Conservation (phyloP, 164 flowering plant species). For the Dillenia turbinata region DNA sequence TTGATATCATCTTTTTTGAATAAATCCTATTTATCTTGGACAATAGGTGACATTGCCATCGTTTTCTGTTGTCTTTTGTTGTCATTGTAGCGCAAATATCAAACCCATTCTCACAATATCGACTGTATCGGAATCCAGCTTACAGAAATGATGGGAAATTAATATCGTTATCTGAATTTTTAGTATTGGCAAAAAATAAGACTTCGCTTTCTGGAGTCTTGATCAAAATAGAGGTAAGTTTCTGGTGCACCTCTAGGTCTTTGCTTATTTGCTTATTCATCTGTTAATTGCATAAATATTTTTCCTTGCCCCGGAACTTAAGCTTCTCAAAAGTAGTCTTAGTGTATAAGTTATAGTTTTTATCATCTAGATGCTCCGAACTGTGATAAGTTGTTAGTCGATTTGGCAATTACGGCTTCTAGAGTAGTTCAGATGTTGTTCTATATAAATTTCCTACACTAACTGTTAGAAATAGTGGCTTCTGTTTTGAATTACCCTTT, state of each 20-base stretch:
- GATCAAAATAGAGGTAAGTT: slow-evolving; percentile 37
- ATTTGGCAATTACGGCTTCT: not conserved
- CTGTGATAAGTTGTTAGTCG: not conserved
- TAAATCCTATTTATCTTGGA: too few species aligned
- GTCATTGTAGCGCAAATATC: slow-evolving; percentile 28
- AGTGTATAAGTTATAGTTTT: too few species aligned
- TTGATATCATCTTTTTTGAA: too few species aligned
- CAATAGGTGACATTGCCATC: too few species aligned
- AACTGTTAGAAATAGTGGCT: not conserved
- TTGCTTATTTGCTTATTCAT: not conserved
- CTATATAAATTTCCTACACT: not conserved
- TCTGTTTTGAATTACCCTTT: too few species aligned
- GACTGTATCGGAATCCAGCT: slow-evolving; percentile 29
- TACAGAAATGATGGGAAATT: slow-evolving; percentile 26
- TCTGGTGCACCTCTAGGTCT: too few species aligned
- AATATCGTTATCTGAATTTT: slow-evolving; percentile 26
- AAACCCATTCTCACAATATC: slow-evolving; percentile 13
- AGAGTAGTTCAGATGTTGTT: not conserved
- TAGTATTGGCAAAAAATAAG: slow-evolving; percentile 23
- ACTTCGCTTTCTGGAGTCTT: slow-evolving; percentile 29
- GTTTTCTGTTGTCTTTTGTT: not conserved
- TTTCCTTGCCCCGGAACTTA: not conserved
- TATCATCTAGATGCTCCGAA: too few species aligned
- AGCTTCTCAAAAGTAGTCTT: not conserved
- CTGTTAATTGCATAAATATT: not conserved